Percentiles rank a stretch among this genome's conserved stretches.
These are phyloP conservation scores for Myochromella boudieri DNA, from an alignment of 768 basidiomycete species.

Conservation along the genomic window DNA sequence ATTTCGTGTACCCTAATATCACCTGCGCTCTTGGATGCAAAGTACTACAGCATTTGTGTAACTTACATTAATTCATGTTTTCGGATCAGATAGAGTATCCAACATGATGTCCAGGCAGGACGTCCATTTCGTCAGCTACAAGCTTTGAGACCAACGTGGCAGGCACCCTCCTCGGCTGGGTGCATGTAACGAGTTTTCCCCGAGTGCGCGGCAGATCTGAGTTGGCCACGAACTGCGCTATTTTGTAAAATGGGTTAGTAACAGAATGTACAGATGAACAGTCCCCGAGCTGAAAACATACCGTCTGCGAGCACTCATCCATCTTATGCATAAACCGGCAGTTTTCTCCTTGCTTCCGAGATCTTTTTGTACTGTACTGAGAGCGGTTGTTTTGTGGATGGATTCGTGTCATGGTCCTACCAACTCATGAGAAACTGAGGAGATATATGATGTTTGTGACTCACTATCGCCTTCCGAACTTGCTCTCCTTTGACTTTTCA, in stretches of 20 bases:
- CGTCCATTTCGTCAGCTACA: conserved; percentile 99
- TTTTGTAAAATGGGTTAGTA: conserved; percentile 46
- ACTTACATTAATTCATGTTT: too few species aligned
- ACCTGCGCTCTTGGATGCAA: too few species aligned
- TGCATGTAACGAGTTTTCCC: conserved; percentile 93
- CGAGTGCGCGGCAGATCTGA: conserved; percentile 89
- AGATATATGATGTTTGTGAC: conserved; percentile 19
- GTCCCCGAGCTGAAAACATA: conserved; percentile 40
- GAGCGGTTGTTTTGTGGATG: conserved; percentile 83
- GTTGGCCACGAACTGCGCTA: conserved; percentile 95
- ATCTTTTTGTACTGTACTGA: conserved; percentile 84
- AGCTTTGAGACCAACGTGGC: conserved; percentile 98
- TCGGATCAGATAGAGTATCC: conserved; percentile 99
- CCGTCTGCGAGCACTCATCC: conserved; percentile 88
- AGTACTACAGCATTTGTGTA: too few species aligned
- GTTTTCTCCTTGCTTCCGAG: conserved; percentile 75
- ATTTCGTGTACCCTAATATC: too few species aligned
- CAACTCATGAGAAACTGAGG: conserved; percentile 6
- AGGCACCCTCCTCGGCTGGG: conserved; percentile 93
- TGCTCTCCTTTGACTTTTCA: conserved; percentile 65
- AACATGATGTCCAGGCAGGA: conserved; percentile 90
- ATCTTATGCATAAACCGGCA: conserved; percentile 93
- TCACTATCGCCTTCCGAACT: conserved; percentile 69
- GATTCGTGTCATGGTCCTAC: conserved; percentile 79
- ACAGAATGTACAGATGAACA: conserved; percentile 5